A percentile compares a stretch with the other conserved stretches of the same genome.
Evolutionary conservation across 495 filamentous ascomycete genomes (phyloP).

Genomic region (Penicillium coffeae): DNA sequence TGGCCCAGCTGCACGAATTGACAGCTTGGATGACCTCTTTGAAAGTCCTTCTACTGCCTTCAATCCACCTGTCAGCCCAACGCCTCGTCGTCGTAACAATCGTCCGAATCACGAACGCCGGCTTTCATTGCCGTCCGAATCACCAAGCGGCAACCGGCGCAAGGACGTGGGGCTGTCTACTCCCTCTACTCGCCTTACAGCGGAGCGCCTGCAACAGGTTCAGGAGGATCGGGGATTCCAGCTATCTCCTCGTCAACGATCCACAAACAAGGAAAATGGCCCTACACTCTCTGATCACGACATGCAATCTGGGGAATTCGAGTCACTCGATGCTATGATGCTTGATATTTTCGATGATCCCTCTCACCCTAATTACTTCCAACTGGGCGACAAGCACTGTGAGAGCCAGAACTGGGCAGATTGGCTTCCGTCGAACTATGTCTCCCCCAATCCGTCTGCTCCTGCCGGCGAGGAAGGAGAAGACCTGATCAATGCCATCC

Average conservation of each 20-base stretch:
- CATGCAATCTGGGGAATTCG: conserved; percentile 25
- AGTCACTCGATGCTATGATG: conserved; percentile 36
- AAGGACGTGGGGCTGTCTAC: conserved; percentile 20
- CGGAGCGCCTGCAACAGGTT: conserved; percentile 36
- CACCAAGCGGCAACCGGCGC: conserved; percentile 28
- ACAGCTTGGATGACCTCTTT: conserved; percentile 59
- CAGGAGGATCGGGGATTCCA: conserved; percentile 25
- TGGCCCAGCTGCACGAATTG: conserved; percentile 26
- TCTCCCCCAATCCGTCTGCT: conserved; percentile 31
- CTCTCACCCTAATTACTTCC: conserved; percentile 20
- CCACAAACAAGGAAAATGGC: conserved; percentile 25
- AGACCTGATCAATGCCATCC: conserved; percentile 37
- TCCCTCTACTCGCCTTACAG: conserved; percentile 33
- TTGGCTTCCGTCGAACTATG: conserved; percentile 38
- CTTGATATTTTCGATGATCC: conserved; percentile 39
- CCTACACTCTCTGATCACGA: conserved; percentile 14
- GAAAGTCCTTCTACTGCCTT: conserved; percentile 42
- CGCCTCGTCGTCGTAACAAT: conserved; percentile 44
- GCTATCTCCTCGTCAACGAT: conserved; percentile 23
- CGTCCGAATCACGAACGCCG: conserved; percentile 47
- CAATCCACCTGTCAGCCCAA: conserved; percentile 60
- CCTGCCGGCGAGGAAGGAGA: conserved; percentile 18
- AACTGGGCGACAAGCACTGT: conserved; percentile 22
- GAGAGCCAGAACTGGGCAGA: conserved; percentile 33
- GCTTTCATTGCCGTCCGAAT: conserved; percentile 32